Conservation (phyloP, 495 filamentous ascomycete genomes). For the Lasiosphaeris hirsuta region DNA sequence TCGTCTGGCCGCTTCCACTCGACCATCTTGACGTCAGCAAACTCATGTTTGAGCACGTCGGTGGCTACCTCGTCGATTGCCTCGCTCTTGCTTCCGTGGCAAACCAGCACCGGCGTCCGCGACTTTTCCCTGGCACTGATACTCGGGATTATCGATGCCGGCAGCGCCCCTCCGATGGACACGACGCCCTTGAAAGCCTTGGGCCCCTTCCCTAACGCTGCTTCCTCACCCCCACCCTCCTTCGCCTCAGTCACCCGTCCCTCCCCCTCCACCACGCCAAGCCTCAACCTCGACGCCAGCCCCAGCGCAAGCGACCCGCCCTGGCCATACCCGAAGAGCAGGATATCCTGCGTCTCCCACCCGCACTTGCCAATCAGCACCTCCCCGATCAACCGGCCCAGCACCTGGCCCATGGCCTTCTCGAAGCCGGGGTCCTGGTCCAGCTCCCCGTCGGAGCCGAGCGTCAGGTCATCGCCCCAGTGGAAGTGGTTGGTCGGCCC, state of each 20-base stretch:
- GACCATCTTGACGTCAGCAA: constrained; percentile 68
- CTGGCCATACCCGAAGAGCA: constrained; percentile 84
- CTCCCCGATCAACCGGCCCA: constrained; percentile 56
- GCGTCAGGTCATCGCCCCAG: constrained; percentile 86
- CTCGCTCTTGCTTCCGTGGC: constrained; percentile 61
- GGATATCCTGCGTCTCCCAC: constrained; percentile 63
- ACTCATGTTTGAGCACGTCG: constrained; percentile 59
- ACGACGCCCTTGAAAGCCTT: constrained; percentile 59
- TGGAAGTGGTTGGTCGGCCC: constrained; percentile 53
- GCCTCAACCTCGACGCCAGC: constrained; percentile 41
- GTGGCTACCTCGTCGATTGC: constrained; percentile 62
- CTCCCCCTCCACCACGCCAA: constrained; percentile 11
- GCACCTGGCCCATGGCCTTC: constrained; percentile 47
- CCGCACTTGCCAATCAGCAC: constrained; percentile 65
- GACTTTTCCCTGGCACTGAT: constrained; percentile 46
- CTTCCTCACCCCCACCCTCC: constrained; percentile 10
- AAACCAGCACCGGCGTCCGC: constrained; percentile 71
- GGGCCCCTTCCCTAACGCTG: not conserved
- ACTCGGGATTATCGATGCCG: constrained; percentile 48
- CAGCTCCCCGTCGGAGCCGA: constrained; percentile 61
- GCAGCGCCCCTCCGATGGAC: constrained; percentile 71
- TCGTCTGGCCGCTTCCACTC: constrained; percentile 73
- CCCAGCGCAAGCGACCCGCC: constrained; percentile 77
- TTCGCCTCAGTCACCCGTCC: constrained; percentile 26
- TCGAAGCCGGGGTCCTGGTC: constrained; percentile 79